Evolutionary conservation across 331 rosid species (phyloP).

Genomic region (Pyrus hybrid): DNA sequence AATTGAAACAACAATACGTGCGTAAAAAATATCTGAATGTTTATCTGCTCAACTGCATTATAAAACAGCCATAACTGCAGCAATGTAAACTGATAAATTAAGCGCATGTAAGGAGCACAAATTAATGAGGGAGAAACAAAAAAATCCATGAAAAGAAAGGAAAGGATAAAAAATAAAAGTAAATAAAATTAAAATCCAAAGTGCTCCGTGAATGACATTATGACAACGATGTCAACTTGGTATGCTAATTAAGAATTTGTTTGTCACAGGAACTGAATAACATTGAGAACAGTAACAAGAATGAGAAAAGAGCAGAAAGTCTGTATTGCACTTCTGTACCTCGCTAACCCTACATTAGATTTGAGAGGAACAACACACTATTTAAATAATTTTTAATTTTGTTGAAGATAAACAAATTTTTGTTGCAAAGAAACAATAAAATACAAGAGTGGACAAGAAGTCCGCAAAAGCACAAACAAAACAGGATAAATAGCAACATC

Average conservation of each 20-base stretch:
- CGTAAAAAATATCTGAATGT: conserved; percentile 4
- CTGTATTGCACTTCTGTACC: background rate
- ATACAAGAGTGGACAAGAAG: too few relatives aligned
- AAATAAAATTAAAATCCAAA: background rate
- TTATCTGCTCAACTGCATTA: background rate
- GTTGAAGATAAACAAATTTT: too few relatives aligned
- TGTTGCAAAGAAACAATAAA: too few relatives aligned
- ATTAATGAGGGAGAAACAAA: background rate
- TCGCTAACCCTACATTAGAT: background rate
- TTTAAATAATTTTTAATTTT: background rate
- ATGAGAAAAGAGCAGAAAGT: background rate
- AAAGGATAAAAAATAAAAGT: background rate
- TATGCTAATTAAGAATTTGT: background rate
- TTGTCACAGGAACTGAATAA: background rate
- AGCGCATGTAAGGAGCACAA: background rate
- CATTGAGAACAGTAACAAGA: background rate
- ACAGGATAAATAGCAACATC: too few relatives aligned
- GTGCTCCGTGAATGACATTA: background rate
- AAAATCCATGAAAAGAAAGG: background rate
- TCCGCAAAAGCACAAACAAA: too few relatives aligned
- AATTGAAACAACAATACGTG: background rate
- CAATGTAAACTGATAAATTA: background rate
- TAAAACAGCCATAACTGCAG: background rate
- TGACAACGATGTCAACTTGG: background rate
- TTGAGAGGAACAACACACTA: background rate